A percentile compares a stretch with the other conserved stretches of the same genome.
Conservation (phyloP, 306 rosid species). For the Vigna nakashimae region DNA sequence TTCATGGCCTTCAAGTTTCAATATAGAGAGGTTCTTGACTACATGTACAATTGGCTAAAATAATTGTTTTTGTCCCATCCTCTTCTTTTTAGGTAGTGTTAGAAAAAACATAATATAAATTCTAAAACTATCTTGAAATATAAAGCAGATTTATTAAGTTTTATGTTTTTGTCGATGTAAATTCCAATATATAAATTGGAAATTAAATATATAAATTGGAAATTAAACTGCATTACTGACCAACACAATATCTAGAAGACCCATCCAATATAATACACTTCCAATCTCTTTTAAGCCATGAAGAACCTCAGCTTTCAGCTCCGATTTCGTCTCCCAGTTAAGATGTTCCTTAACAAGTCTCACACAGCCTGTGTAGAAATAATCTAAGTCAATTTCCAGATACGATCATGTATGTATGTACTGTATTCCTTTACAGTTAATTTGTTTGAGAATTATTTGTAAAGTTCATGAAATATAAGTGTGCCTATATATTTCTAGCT, state of each 20-base stretch:
- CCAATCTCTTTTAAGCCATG: constrained; percentile 97
- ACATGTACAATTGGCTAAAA: constrained; percentile 7
- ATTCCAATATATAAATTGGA: constrained; percentile 33
- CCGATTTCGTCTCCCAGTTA: constrained; percentile 87
- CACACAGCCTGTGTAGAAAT: constrained; percentile 74
- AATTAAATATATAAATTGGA: constrained; percentile 37
- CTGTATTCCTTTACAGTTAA: constrained; percentile 3
- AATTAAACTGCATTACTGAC: constrained; percentile 58
- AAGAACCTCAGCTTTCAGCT: constrained; percentile 89
- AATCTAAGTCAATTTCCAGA: constrained; percentile 40
- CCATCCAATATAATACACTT: constrained; percentile 94
- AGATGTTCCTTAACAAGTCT: constrained; percentile 91
- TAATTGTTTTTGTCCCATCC: neutral
- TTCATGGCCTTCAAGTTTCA: constrained; percentile 16
- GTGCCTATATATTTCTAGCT: constrained; percentile 23
- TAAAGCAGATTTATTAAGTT: constrained; percentile 28
- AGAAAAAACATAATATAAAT: neutral
- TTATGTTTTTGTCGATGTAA: constrained; percentile 11
- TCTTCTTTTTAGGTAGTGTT: neutral
- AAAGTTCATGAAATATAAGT: constrained; percentile 19
- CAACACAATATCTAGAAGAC: constrained; percentile 94
- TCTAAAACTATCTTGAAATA: constrained; percentile 10
- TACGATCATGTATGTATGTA: constrained; percentile 21
- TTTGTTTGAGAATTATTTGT: constrained; percentile 10
- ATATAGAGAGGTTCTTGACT: constrained; percentile 2